These are phyloP conservation scores for Tricharina praecox DNA, from an alignment of 495 filamentous ascomycete genomes.

Conservation along the genomic window DNA sequence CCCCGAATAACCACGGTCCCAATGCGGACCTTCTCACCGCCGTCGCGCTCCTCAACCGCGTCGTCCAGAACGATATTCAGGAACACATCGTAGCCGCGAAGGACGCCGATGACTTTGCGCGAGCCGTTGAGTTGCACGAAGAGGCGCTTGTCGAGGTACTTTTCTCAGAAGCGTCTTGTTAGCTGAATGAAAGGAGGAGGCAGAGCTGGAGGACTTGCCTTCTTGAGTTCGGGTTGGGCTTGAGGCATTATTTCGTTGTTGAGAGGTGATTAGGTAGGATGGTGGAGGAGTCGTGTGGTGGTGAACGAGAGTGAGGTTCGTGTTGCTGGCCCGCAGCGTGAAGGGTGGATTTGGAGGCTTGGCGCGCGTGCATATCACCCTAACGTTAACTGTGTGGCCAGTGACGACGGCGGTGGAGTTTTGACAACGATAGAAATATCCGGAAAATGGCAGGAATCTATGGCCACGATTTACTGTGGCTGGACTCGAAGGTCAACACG, in stretches of 20 bases:
- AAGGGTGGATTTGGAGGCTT: no score
- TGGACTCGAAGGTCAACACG: no score
- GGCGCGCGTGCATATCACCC: no score
- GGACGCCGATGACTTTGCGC: slow-evolving; percentile 86
- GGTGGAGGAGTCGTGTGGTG: background rate
- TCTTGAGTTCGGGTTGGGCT: slow-evolving; percentile 97
- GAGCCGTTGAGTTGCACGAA: slow-evolving; percentile 96
- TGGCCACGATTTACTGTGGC: no score
- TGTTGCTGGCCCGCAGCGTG: no score
- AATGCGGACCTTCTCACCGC: slow-evolving; percentile 75
- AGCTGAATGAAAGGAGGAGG: background rate
- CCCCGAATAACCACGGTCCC: slow-evolving; percentile 95
- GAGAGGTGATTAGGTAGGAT: slow-evolving; percentile 2
- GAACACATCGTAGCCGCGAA: slow-evolving; percentile 96
- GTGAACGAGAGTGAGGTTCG: background rate
- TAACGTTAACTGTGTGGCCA: no score
- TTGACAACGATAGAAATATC: no score
- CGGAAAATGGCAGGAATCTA: no score
- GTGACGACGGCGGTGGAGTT: no score
- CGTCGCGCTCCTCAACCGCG: slow-evolving; percentile 86
- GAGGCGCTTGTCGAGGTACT: slow-evolving; percentile 99
- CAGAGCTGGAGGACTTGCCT: slow-evolving; percentile 44
- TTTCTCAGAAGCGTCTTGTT: no score
- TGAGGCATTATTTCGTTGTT: slow-evolving; percentile 54
- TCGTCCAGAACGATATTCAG: slow-evolving; percentile 96